Evolutionary conservation across 2,329 filamentous ascomycete genomes (phyloP).

Genomic region (Talaromyces sp.): DNA sequence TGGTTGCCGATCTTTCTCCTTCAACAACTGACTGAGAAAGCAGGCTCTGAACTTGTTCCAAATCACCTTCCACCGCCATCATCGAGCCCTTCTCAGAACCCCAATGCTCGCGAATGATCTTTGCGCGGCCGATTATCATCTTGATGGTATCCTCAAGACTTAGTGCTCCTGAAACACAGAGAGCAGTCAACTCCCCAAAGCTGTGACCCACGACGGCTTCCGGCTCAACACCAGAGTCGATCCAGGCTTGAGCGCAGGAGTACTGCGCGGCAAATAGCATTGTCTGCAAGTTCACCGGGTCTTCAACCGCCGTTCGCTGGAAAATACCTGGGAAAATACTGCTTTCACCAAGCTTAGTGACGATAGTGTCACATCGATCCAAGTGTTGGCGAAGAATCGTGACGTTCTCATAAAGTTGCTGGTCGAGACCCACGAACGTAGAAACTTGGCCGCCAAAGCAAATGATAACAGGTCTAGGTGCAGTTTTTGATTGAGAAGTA

Average conservation of each 20-base stretch:
- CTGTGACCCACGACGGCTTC: slow-evolving; percentile 35
- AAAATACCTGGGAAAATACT: slow-evolving; percentile 27
- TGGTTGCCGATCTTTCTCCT: slow-evolving; percentile 15
- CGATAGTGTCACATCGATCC: slow-evolving; percentile 28
- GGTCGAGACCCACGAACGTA: slow-evolving; percentile 23
- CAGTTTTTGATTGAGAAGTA: background rate
- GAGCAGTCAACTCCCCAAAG: slow-evolving; percentile 27
- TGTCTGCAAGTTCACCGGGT: slow-evolving; percentile 30
- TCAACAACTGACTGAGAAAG: background rate
- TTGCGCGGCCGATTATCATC: slow-evolving; percentile 27
- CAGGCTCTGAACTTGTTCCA: slow-evolving; percentile 19
- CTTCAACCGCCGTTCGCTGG: slow-evolving; percentile 18
- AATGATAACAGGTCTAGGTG: slow-evolving; percentile 28
- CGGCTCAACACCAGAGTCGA: slow-evolving; percentile 33
- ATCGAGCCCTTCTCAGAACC: slow-evolving; percentile 30
- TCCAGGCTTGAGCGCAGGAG: slow-evolving; percentile 33
- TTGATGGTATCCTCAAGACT: slow-evolving; percentile 27
- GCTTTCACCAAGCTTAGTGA: slow-evolving; percentile 10
- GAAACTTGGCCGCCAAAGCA: slow-evolving; percentile 39
- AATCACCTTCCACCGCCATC: slow-evolving; percentile 31
- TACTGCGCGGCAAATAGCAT: slow-evolving; percentile 37
- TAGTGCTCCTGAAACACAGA: slow-evolving; percentile 29
- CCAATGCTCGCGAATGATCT: slow-evolving; percentile 28
- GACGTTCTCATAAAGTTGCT: slow-evolving; percentile 25
- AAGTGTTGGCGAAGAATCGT: slow-evolving; percentile 26